Percentiles rank a stretch among this genome's conserved stretches.
Conservation (phyloP, 805 yeast species). For the Monosporozyma servazzii region DNA sequence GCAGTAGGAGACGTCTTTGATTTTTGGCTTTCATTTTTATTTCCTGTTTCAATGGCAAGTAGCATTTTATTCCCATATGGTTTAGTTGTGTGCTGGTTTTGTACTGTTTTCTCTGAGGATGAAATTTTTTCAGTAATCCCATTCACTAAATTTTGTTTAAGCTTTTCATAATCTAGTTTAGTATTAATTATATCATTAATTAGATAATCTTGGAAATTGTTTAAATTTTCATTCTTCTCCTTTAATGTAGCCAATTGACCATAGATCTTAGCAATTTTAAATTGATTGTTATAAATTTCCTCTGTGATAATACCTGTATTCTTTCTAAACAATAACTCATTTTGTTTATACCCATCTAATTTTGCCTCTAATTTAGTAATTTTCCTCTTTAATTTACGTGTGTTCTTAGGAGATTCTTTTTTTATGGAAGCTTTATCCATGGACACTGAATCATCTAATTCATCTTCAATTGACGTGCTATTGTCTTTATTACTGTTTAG, state of each 20-base stretch:
- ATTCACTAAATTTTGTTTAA: background rate
- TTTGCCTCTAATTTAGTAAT: slow-evolving; percentile 2
- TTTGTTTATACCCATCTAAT: slow-evolving; percentile 2
- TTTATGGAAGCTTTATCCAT: background rate
- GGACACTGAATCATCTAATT: background rate
- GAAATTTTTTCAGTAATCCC: background rate
- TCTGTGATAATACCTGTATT: slow-evolving; percentile 3
- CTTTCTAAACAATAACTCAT: slow-evolving; percentile 3
- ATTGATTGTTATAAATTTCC: slow-evolving; percentile 8
- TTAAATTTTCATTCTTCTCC: slow-evolving; percentile 1
- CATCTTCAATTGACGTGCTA: background rate
- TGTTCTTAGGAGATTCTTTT: background rate
- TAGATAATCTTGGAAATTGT: background rate
- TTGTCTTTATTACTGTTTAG: background rate
- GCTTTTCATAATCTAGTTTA: background rate
- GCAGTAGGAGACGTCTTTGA: too few relatives aligned
- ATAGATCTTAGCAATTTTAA: slow-evolving; percentile 7
- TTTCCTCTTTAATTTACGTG: background rate
- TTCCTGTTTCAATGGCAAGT: too few relatives aligned
- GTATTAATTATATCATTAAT: background rate
- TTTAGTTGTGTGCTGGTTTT: background rate
- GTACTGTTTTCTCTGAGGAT: background rate
- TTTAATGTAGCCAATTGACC: slow-evolving; percentile 4
- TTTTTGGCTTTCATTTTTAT: too few relatives aligned
- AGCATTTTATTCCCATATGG: too few relatives aligned